Evolutionary conservation across 2,329 filamentous ascomycete genomes (phyloP), one percentile per base, ranked within the genome.

Genomic region (Verticillium nonalfalfae): DNA sequence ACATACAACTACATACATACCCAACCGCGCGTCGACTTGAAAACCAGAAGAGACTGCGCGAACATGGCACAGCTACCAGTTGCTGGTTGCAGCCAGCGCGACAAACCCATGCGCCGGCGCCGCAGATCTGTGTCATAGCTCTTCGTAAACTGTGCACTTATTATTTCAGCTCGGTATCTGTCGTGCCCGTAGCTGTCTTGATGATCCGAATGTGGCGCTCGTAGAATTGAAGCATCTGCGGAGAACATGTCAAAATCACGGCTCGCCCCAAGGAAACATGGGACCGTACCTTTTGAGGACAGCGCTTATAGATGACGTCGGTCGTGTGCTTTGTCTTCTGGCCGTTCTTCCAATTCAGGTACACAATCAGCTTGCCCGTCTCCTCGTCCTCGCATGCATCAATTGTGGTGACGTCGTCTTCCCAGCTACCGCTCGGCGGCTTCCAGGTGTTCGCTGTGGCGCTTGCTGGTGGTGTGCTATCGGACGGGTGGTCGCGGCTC

Each of bases 361-460:
- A 91, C 1, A 90, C 89, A 36, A 86, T 80, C 14, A 91, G 78
- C 62, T 81, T 82, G 18, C 81, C 83, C 4, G 76, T 78, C 33
- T 82, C 78, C 58, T 83, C 81, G 66, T 91, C 87, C 67, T 91
- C 85, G 61, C 90, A 89, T 0, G 88, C 90, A 66, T 93, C 90
- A 36, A 95, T 87, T 1, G 79, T 78, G 21, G 83, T 80, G 31
- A 94, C 85, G 2, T 90, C 81, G 11, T 91, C 85, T 66, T 95
- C 91, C 91, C 91, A 95, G 36, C 82, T 87, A 7, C 90, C 90
- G 2, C 82, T 79, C 0, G 91, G 91, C 2, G 89, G 88, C 61
- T 82, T 83, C 84, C 89, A 92, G 60, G 75, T 74, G 1, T 70
- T 72, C 4, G 71, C 68, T 60, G 75, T 77, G 2, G 71, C 71